Conservation (phyloP, 1,284 basidiomycete genomes). For the Leccinum pachyderme region DNA sequence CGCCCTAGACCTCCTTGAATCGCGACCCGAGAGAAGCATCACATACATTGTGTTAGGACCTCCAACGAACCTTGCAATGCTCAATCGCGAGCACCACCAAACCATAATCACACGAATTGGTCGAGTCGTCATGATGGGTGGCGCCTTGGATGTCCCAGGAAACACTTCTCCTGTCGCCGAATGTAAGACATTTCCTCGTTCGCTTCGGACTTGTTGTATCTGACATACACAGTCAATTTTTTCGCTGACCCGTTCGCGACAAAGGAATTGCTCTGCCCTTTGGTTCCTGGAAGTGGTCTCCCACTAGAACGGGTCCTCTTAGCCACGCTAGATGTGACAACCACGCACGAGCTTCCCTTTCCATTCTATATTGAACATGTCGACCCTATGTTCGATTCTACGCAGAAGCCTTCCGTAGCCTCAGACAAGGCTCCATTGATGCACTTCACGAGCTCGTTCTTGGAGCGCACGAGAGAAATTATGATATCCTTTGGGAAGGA, state of each 20-base stretch:
- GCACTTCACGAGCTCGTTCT: slow-evolving; percentile 78
- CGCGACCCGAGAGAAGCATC: slow-evolving; percentile 60
- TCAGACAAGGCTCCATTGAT: slow-evolving; percentile 53
- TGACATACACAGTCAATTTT: slow-evolving; percentile 71
- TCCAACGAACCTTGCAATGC: slow-evolving; percentile 79
- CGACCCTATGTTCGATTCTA: slow-evolving; percentile 54
- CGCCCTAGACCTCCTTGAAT: slow-evolving; percentile 64
- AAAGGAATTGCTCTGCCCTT: slow-evolving; percentile 54
- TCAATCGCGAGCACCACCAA: slow-evolving; percentile 58
- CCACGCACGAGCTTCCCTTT: slow-evolving; percentile 77
- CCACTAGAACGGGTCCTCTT: slow-evolving; percentile 69
- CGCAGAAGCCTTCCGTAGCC: slow-evolving; percentile 43
- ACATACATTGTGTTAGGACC: slow-evolving; percentile 89
- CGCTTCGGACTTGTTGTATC: background rate
- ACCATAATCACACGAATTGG: slow-evolving; percentile 62
- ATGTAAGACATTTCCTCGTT: slow-evolving; percentile 43
- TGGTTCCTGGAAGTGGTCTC: slow-evolving; percentile 39
- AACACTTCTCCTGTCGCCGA: slow-evolving; percentile 85
- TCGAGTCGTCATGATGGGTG: slow-evolving; percentile 90
- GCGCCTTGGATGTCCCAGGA: slow-evolving; percentile 90
- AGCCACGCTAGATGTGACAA: slow-evolving; percentile 80
- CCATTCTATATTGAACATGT: slow-evolving; percentile 51
- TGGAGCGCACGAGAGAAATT: slow-evolving; percentile 70
- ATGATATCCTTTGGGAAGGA: slow-evolving; percentile 77
- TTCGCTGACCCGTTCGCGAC: slow-evolving; percentile 92